These are phyloP conservation scores for Apophysomyces ossiformis DNA, from an alignment of 371 early-diverging fungal species.

Conservation along the genomic window DNA sequence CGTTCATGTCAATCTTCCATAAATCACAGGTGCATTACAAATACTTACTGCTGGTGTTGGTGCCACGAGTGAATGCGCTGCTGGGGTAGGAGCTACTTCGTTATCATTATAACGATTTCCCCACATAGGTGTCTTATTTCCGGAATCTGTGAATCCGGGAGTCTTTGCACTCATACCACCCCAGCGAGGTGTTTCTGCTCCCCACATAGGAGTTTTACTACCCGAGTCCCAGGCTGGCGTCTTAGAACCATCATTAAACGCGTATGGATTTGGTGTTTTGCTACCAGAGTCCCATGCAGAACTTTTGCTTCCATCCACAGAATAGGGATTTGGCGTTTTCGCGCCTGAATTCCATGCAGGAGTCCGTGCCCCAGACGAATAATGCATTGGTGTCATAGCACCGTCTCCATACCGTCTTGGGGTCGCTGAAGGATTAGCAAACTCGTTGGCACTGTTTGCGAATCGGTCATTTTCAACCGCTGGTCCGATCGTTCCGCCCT, in stretches of 20 bases:
- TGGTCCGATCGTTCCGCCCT: slow-evolving; percentile 45
- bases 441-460: slow-evolving; percentile 27
- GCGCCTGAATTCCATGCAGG: slow-evolving; percentile 81
- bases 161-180: slow-evolving; percentile 63
- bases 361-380: slow-evolving; percentile 65
- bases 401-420: slow-evolving; percentile 55
- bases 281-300: slow-evolving; percentile 76
- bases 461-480: slow-evolving; percentile 38
- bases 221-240: slow-evolving; percentile 80
- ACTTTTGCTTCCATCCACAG: slow-evolving; percentile 66
- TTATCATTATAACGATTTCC: slow-evolving; percentile 29
- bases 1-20: neutral
- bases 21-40: neutral
- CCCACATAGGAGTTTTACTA: slow-evolving; percentile 58
- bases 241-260: slow-evolving; percentile 57
- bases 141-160: slow-evolving; percentile 62
- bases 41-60: slow-evolving; percentile 46
- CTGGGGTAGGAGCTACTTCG: slow-evolving; percentile 51
- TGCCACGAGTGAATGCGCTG: slow-evolving; percentile 38
- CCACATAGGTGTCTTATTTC: slow-evolving; percentile 63
- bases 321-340: slow-evolving; percentile 72
- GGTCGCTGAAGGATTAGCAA: slow-evolving; percentile 39
- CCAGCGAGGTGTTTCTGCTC: slow-evolving; percentile 27
- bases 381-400: slow-evolving; percentile 63
- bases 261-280: slow-evolving; percentile 59